A percentile compares a stretch with the other conserved stretches of the same genome.
Evolutionary conservation across 352 stramenopile species (phyloP).

Genomic region (Pythium phragmiticola): DNA sequence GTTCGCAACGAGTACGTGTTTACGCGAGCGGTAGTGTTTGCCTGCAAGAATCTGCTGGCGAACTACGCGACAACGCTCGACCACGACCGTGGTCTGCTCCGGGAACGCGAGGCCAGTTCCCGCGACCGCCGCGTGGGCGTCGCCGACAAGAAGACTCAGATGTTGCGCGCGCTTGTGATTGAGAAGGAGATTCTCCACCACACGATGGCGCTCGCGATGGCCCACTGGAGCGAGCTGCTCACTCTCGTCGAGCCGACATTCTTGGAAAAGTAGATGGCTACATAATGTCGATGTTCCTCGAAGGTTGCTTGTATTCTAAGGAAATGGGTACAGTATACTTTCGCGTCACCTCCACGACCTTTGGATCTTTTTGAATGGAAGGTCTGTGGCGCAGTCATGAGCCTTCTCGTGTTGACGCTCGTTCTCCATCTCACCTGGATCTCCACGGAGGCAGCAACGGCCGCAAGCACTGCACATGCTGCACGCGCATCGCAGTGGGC

Average conservation of each 20-base stretch:
- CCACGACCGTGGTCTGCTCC: slow-evolving; percentile 17
- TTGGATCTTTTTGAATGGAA: slow-evolving; percentile 10
- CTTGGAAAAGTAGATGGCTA: slow-evolving; percentile 26
- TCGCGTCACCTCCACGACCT: slow-evolving; percentile 7
- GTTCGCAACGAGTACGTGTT: slow-evolving; percentile 34
- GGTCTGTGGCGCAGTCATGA: background rate
- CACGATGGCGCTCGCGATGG: slow-evolving; percentile 41
- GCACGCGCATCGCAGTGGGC: slow-evolving; percentile 8
- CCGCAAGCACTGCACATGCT: background rate
- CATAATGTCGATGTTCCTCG: slow-evolving; percentile 13
- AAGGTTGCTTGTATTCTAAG: background rate
- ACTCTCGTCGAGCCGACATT: slow-evolving; percentile 44
- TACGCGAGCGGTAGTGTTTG: slow-evolving; percentile 22
- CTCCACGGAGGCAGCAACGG: background rate
- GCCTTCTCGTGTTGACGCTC: background rate
- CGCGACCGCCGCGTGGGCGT: slow-evolving; percentile 9
- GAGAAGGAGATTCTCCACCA: slow-evolving; percentile 65
- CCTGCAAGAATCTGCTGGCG: slow-evolving; percentile 29
- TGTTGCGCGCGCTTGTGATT: slow-evolving; percentile 44
- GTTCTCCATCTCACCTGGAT: background rate
- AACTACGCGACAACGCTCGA: slow-evolving; percentile 32
- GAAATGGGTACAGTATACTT: slow-evolving; percentile 14
- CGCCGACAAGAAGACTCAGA: slow-evolving; percentile 25
- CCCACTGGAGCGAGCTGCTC: slow-evolving; percentile 50
- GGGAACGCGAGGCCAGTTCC: slow-evolving; percentile 13